phyloP scores from a whole-genome alignment of 2,329 filamentous ascomycete species.

The Fusarium sp. region DNA sequence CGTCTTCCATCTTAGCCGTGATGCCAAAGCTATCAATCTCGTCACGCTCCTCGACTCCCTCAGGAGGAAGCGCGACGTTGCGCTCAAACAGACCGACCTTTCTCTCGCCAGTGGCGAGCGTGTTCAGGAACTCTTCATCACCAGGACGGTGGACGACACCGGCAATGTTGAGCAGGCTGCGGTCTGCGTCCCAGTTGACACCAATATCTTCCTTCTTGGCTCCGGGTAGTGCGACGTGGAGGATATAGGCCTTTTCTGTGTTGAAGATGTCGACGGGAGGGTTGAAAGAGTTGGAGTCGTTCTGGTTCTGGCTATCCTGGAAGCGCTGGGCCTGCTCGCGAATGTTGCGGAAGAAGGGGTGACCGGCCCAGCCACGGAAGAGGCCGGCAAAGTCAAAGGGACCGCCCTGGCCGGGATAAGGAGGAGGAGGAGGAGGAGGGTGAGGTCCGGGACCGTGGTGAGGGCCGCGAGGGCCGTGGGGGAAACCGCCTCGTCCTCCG shows the following conservation, averaged over 20 bases:
- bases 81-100: conserved; percentile 78
- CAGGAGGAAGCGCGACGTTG: conserved; percentile 67
- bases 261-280: conserved; percentile 80
- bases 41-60: conserved; percentile 55
- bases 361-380: conserved; percentile 51
- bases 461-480: conserved; percentile 28
- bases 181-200: conserved; percentile 77
- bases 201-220: conserved; percentile 80
- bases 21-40: conserved; percentile 73
- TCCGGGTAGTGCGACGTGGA: conserved; percentile 80
- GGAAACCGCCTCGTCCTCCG: conserved; percentile 35
- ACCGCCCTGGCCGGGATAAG: conserved; percentile 19
- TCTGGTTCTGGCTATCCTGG: conserved; percentile 21
- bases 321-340: conserved; percentile 50
- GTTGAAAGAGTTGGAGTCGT: conserved; percentile 56
- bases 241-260: conserved; percentile 67
- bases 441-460: conserved; percentile 40
- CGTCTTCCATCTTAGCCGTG: conserved; percentile 78
- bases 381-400: conserved; percentile 52
- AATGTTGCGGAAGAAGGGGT: conserved; percentile 55
- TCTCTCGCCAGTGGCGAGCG: conserved; percentile 69
- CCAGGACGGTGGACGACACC: conserved; percentile 77
- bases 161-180: conserved; percentile 68
- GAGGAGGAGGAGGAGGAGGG: conserved; percentile 33
- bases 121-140: conserved; percentile 71